Percentiles rank a stretch among this genome's conserved stretches.
Evolutionary conservation across 2,329 filamentous ascomycete genomes (phyloP).

Genomic region (Exophiala mesophila): DNA sequence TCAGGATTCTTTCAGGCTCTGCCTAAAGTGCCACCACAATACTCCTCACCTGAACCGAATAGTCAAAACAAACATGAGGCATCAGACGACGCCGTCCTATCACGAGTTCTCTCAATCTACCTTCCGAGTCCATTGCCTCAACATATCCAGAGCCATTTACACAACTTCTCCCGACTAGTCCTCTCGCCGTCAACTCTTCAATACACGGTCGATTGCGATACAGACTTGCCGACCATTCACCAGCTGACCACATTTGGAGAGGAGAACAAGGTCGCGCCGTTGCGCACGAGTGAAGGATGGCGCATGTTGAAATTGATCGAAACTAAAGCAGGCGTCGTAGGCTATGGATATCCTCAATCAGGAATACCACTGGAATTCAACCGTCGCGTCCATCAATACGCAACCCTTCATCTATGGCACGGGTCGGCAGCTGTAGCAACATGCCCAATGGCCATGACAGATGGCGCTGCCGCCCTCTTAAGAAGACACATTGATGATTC

Average conservation of each 20-base stretch:
- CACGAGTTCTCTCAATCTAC: constrained; percentile 15
- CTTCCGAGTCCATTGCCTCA: constrained; percentile 13
- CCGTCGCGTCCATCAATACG: constrained; percentile 56
- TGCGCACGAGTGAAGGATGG: constrained; percentile 60
- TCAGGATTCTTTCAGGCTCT: constrained; percentile 22
- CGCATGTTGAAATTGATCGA: constrained; percentile 49
- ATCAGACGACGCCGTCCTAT: constrained; percentile 19
- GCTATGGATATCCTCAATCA: constrained; percentile 50
- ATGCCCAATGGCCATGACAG: constrained; percentile 61
- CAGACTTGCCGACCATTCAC: constrained; percentile 18
- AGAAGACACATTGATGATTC: constrained; percentile 13
- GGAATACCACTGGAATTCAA: constrained; percentile 33
- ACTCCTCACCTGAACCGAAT: constrained; percentile 3
- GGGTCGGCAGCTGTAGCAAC: constrained; percentile 57
- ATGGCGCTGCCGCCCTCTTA: constrained; percentile 35
- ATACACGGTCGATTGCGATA: constrained; percentile 22
- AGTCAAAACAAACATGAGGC: not conserved
- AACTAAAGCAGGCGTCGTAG: constrained; percentile 54
- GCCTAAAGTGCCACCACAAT: constrained; percentile 18
- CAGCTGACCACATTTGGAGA: constrained; percentile 24
- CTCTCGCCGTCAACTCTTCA: constrained; percentile 16
- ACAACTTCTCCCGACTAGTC: constrained; percentile 20
- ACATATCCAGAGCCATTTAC: constrained; percentile 15
- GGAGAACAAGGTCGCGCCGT: constrained; percentile 17
- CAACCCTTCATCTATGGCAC: constrained; percentile 53